Evolutionary conservation across 1,139 yeast genomes (phyloP).

Genomic region (Kodamaea anthophila): DNA sequence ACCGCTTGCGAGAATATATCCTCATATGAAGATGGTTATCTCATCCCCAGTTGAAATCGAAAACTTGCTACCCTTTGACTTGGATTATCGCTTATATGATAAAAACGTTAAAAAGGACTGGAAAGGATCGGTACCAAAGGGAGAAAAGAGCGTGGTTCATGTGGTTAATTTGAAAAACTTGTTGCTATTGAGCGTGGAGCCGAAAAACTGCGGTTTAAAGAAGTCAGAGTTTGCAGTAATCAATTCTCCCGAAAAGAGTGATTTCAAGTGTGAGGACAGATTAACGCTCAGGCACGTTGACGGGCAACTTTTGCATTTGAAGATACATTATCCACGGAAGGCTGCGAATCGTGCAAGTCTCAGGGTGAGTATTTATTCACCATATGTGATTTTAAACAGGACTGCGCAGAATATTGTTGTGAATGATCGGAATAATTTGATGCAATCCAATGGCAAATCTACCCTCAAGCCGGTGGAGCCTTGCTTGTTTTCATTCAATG

Average conservation of each 20-base stretch:
- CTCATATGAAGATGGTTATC: slow-evolving; percentile 72
- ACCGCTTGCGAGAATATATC: slow-evolving; percentile 70
- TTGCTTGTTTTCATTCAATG: slow-evolving; percentile 78
- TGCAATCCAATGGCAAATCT: slow-evolving; percentile 27
- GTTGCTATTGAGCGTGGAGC: slow-evolving; percentile 65
- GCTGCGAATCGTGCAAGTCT: slow-evolving; percentile 42
- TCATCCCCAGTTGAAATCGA: slow-evolving; percentile 87
- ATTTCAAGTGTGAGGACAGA: slow-evolving; percentile 50
- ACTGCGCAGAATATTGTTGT: slow-evolving; percentile 65
- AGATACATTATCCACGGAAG: slow-evolving; percentile 57
- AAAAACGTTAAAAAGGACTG: slow-evolving; percentile 69
- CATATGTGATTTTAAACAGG: slow-evolving; percentile 76
- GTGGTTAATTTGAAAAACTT: slow-evolving; percentile 71
- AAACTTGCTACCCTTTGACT: slow-evolving; percentile 78
- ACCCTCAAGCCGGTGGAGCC: slow-evolving; percentile 40
- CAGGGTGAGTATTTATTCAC: slow-evolving; percentile 69
- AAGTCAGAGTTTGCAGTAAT: slow-evolving; percentile 80
- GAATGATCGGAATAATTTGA: slow-evolving; percentile 51
- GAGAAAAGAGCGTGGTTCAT: slow-evolving; percentile 68
- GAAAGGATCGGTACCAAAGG: slow-evolving; percentile 56
- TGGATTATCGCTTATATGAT: slow-evolving; percentile 71
- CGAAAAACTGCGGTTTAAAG: slow-evolving; percentile 56
- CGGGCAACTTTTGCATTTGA: slow-evolving; percentile 63
- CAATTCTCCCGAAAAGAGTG: slow-evolving; percentile 51
- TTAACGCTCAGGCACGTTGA: slow-evolving; percentile 47